phyloP scores from a whole-genome alignment of 345 rosid genomes.

The Acer saccharum region DNA sequence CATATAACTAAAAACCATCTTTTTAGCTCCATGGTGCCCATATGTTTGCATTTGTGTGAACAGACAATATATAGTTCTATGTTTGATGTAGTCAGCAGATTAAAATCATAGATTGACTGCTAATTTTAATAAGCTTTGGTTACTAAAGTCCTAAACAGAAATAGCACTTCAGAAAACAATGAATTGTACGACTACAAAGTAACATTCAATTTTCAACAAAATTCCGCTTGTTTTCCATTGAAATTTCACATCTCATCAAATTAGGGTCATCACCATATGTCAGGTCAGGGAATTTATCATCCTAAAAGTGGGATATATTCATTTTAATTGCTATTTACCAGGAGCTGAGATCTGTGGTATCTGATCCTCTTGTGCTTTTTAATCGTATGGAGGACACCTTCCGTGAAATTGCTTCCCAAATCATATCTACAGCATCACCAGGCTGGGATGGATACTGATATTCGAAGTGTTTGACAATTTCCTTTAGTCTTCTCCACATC shows the following conservation, averaged over 20 bases:
- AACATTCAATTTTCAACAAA: conserved; percentile 13
- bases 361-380: conserved; percentile 55
- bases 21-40: background rate
- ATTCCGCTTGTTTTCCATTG: background rate
- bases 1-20: background rate
- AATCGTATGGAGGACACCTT: conserved; percentile 51
- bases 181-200: background rate
- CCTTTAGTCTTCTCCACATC: conserved; percentile 75
- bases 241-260: conserved; percentile 5
- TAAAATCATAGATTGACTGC: background rate
- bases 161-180: background rate
- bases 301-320: background rate
- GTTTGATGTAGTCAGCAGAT: no score
- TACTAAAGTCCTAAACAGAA: background rate
- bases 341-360: conserved; percentile 49
- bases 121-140: background rate
- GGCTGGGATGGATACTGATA: conserved; percentile 72
- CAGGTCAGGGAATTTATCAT: conserved; percentile 5
- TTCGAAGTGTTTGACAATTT: conserved; percentile 54
- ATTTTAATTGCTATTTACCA: conserved; percentile 9
- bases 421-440: conserved; percentile 89
- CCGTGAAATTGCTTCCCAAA: conserved; percentile 72
- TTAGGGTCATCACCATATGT: background rate
- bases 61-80: background rate
- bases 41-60: background rate